phyloP scores from a whole-genome alignment of 2,329 filamentous ascomycete genomes.

The Fusarium sp. region DNA sequence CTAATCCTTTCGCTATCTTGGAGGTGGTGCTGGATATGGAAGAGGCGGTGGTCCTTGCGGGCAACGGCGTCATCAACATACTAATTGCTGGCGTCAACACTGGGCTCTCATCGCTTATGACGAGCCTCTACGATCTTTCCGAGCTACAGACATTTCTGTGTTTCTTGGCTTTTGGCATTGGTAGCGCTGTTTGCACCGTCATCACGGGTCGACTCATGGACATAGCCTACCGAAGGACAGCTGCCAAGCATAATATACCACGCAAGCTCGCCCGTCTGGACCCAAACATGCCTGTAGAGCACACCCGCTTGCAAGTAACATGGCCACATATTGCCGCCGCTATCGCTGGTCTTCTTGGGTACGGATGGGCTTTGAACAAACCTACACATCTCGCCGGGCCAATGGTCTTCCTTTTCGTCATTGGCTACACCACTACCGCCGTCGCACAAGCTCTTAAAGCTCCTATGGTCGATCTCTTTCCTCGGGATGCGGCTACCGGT shows the following conservation, averaged over 20 bases:
- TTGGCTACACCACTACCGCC: neutral
- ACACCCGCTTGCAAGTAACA: neutral
- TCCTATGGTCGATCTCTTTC: neutral
- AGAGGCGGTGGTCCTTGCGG: neutral
- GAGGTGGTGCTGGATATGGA: neutral
- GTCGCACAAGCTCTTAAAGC: neutral
- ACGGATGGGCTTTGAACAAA: neutral
- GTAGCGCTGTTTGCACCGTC: neutral
- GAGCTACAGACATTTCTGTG: neutral
- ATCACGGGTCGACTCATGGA: neutral
- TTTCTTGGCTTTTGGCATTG: neutral
- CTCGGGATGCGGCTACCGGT: conserved; percentile 19
- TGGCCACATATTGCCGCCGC: neutral
- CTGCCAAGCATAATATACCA: neutral
- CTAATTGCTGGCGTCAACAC: neutral
- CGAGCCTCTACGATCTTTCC: accelerated
- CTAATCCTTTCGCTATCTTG: neutral
- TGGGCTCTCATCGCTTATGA: neutral
- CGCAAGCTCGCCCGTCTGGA: neutral
- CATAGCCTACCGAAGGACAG: neutral
- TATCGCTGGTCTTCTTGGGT: neutral
- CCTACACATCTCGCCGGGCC: neutral
- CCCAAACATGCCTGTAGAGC: neutral
- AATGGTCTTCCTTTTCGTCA: neutral
- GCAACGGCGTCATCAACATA: neutral